phyloP scores from a whole-genome alignment of 1,284 basidiomycete genomes.

The Moesziomyces parantarcticus region DNA sequence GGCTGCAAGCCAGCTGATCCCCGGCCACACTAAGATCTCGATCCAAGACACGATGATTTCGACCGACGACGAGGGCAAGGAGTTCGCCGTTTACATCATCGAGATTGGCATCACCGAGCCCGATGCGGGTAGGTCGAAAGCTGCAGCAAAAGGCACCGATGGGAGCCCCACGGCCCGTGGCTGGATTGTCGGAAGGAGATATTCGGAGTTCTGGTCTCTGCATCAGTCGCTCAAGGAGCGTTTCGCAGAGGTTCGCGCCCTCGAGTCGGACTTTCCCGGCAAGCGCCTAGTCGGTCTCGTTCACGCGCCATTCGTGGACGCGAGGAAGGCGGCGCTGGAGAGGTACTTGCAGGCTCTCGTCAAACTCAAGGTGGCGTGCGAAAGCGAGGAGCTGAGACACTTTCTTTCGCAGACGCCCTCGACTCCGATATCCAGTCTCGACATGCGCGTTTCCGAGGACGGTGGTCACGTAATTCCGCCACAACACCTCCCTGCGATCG shows the following conservation, averaged over 20 bases:
- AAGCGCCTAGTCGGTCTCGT: slow-evolving; percentile 52
- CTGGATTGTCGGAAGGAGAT: slow-evolving; percentile 90
- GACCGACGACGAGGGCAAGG: slow-evolving; percentile 78
- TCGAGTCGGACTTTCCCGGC: slow-evolving; percentile 56
- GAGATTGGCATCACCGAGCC: slow-evolving; percentile 75
- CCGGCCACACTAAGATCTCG: slow-evolving; percentile 74
- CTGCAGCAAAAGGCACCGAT: slow-evolving; percentile 1
- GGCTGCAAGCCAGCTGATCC: slow-evolving; percentile 87
- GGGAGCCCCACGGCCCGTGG: slow-evolving; percentile 71
- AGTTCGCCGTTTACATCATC: slow-evolving; percentile 90
- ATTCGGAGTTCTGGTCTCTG: slow-evolving; percentile 92
- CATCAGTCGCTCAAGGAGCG: slow-evolving; percentile 83
- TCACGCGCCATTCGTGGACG: slow-evolving; percentile 74
- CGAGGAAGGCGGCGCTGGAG: slow-evolving; percentile 80
- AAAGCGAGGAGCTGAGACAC: slow-evolving; percentile 81
- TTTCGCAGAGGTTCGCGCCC: slow-evolving; percentile 39
- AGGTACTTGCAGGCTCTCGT: slow-evolving; percentile 81
- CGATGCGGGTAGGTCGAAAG: slow-evolving; percentile 5
- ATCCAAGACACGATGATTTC: slow-evolving; percentile 49
- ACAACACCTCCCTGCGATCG: slow-evolving; percentile 1
- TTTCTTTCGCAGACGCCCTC: slow-evolving; percentile 77
- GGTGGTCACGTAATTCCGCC: slow-evolving; percentile 1
- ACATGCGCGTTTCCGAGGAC: slow-evolving; percentile 4
- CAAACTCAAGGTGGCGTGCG: slow-evolving; percentile 61
- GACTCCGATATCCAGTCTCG: slow-evolving; percentile 11